Evolutionary conservation across 306 rosid genomes (phyloP).

Genomic region (Trifolium subterraneum): DNA sequence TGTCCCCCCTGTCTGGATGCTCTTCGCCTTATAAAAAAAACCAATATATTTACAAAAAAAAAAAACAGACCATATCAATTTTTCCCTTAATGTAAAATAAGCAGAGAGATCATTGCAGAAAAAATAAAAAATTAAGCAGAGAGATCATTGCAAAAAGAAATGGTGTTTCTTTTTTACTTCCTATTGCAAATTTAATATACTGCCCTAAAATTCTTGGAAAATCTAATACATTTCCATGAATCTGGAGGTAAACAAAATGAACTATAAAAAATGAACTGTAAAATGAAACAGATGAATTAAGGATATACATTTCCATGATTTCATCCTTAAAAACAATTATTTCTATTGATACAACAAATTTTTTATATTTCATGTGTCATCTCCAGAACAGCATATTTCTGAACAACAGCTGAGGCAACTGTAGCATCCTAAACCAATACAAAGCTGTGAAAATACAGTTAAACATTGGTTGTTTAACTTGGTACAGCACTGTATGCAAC

Average conservation of each 20-base stretch:
- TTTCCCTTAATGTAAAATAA: too few species aligned
- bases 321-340: neutral
- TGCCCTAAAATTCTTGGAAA: slow-evolving; percentile 11
- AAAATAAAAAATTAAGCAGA: too few species aligned
- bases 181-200: slow-evolving; percentile 24
- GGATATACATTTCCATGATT: slow-evolving; percentile 2
- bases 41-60: too few species aligned
- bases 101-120: too few species aligned
- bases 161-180: slow-evolving; percentile 25
- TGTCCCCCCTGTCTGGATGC: too few species aligned
- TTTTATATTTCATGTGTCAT: slow-evolving; percentile 26
- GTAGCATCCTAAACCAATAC: slow-evolving; percentile 66
- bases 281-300: neutral
- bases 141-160: neutral
- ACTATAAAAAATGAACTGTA: too few species aligned
- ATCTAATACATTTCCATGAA: neutral
- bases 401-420: slow-evolving; percentile 71
- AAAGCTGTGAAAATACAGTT: slow-evolving; percentile 57
- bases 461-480: slow-evolving; percentile 65
- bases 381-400: slow-evolving; percentile 51
- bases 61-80: too few species aligned
- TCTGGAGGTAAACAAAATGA: neutral
- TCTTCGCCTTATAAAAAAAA: too few species aligned
- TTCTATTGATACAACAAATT: neutral
- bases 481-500: slow-evolving; percentile 61